A percentile compares a stretch with the other conserved stretches of the same genome.
Evolutionary conservation across 139 green algal species (phyloP).

Genomic region (Micractinium sp.): DNA sequence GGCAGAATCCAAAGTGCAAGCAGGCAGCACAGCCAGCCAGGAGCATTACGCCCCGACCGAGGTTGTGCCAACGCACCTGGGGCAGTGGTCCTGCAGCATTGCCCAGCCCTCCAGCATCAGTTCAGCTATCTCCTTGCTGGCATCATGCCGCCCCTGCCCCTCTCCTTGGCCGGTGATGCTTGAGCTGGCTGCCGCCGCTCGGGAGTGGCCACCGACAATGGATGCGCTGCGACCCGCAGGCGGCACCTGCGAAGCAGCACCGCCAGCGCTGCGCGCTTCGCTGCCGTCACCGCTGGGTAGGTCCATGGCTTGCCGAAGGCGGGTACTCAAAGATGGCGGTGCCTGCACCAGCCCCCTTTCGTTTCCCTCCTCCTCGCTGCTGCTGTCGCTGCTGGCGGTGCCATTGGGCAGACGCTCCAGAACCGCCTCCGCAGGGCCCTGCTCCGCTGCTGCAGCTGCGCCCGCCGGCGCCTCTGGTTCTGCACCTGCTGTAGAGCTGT

Average conservation of each 20-base stretch:
- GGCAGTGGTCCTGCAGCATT: slow-evolving; percentile 46
- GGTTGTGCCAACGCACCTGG: slow-evolving; percentile 22
- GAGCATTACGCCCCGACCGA: not conserved
- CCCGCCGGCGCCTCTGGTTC: not conserved
- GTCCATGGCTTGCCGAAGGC: not conserved
- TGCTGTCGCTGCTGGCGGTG: not conserved
- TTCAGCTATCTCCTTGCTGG: slow-evolving; percentile 40
- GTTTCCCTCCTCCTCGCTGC: not conserved
- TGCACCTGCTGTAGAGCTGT: not conserved
- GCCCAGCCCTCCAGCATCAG: slow-evolving; percentile 55
- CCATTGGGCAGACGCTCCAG: slow-evolving; percentile 8
- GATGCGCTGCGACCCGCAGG: not conserved
- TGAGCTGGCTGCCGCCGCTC: not conserved
- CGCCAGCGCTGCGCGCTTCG: too few relatives aligned
- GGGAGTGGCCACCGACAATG: not conserved
- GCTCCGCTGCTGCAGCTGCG: not conserved
- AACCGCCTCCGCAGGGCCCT: not conserved
- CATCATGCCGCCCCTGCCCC: not conserved
- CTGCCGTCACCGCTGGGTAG: not conserved
- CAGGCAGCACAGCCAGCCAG: not conserved
- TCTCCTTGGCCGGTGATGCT: too few relatives aligned
- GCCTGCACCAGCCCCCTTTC: not conserved
- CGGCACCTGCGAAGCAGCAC: not conserved
- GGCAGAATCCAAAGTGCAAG: not conserved
- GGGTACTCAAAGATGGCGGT: not conserved